These are phyloP conservation scores for Malassezia pachydermatis DNA, from an alignment of 1,284 basidiomycete genomes.

Conservation along the genomic window DNA sequence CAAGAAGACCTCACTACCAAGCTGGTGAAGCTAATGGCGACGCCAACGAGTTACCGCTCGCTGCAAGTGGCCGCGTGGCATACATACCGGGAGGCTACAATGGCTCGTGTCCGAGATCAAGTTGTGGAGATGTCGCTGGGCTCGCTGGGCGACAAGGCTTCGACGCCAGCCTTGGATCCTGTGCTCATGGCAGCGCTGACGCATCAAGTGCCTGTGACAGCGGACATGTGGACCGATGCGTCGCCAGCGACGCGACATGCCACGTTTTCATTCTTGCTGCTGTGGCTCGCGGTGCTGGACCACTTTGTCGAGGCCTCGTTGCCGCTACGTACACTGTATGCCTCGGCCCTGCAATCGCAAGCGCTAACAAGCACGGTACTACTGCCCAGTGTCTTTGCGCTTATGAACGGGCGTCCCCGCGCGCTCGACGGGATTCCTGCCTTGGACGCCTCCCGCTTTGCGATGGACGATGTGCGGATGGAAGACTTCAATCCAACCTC, in stretches of 20 bases:
- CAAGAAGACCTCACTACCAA: conserved; percentile 12
- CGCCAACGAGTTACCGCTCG: conserved; percentile 19
- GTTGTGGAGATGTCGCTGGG: conserved; percentile 31
- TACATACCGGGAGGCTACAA: conserved; percentile 20
- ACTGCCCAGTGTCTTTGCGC: conserved; percentile 63
- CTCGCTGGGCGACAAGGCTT: not conserved
- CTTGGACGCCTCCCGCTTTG: conserved; percentile 70
- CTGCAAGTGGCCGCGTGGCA: conserved; percentile 31
- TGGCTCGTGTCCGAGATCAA: conserved; percentile 30
- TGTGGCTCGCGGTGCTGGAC: conserved; percentile 82
- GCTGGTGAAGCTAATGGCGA: conserved; percentile 22
- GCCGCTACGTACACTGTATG: conserved; percentile 68
- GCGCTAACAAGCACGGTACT: conserved; percentile 59
- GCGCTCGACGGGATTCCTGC: conserved; percentile 50
- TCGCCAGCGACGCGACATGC: not conserved
- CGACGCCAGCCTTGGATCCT: conserved; percentile 1
- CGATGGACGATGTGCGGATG: conserved; percentile 73
- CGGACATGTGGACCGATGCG: not conserved
- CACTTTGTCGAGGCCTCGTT: conserved; percentile 76
- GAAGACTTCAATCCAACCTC: conserved; percentile 50
- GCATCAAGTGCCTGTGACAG: not conserved
- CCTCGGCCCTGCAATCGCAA: conserved; percentile 68
- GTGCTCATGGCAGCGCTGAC: not conserved
- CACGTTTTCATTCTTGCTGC: conserved; percentile 56
- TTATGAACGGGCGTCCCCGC: conserved; percentile 51